Evolutionary conservation across 768 basidiomycete genomes (phyloP), one percentile per base, ranked within the genome.

Genomic region (Amanita fuliginea): DNA sequence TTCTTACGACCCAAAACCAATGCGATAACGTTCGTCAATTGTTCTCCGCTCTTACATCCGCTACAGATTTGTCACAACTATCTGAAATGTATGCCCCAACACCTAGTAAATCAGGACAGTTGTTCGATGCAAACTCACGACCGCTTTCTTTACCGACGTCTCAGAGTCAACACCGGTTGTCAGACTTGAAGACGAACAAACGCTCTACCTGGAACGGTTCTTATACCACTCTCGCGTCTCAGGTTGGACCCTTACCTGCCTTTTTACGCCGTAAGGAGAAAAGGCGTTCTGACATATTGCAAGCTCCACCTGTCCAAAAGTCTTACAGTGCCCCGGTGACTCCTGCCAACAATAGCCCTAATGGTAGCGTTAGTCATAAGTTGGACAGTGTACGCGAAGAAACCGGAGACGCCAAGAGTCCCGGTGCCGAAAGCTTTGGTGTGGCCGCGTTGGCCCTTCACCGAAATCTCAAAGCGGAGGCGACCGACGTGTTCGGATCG

Each of bases 51-150:
- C 75, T 92, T 41, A 83, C 88, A 0, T 77, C 76, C 6, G 81
- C 84, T 6, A 61, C 73, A 11, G 81, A 86, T 55, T 68, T 89
- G n/a, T 72, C 81, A 8, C 88, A 86, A 59, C 72, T 92, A 9
- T 70, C 84, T 9, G 88, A 88, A 64, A 92, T 92, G 89, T 92
- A 92, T 62, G 86, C 86, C 0, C 88, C 89, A 4, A 76, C 86
- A 0, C 86, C 83, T 0, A 83, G 8, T 26, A 85, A 4, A 57
- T 53, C 32, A 63, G 55, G 55, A 61, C 60, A 22, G 53, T 24
- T 69, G 63, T 9, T 48, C 22, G 62, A 63, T 30, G 47, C 52
- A 7, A 56, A 32, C 43, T 43, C 62, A 35, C 70, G 74, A 47
- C 77, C 75, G 0, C 68, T 57, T 22, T 62, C 63, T 2, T 74